These are phyloP conservation scores for Akebia trifoliata DNA, from an alignment of 164 flowering plant species.

Conservation along the genomic window DNA sequence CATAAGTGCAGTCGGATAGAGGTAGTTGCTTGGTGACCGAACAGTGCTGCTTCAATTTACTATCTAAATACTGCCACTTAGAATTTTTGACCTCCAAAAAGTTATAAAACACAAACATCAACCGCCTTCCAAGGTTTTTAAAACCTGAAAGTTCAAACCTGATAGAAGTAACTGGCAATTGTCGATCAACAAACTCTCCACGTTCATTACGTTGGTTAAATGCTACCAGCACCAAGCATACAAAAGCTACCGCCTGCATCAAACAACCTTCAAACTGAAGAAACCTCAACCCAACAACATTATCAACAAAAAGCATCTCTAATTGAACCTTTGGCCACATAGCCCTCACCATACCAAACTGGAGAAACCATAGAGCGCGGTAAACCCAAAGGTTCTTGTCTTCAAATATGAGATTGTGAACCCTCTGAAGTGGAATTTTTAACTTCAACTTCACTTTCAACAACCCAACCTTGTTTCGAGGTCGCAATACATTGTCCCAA, in stretches of 20 bases:
- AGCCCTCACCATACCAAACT: constrained; percentile 45
- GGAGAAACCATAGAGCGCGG: constrained; percentile 33
- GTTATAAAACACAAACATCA: constrained; percentile 56
- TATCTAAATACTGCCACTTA: constrained; percentile 58
- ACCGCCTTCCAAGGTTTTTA: constrained; percentile 40
- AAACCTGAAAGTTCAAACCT: constrained; percentile 49
- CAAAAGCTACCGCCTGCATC: constrained; percentile 54
- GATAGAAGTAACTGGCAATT: constrained; percentile 74
- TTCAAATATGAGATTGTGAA: constrained; percentile 16
- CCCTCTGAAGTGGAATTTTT: constrained; percentile 24
- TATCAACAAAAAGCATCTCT: constrained; percentile 90
- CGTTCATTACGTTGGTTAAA: constrained; percentile 38
- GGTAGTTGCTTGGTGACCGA: constrained; percentile 48
- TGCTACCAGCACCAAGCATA: constrained; percentile 44
- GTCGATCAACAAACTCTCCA: constrained; percentile 34
- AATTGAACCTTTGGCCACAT: constrained; percentile 68
- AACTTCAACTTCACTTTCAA: constrained; percentile 29
- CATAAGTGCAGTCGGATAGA: constrained; percentile 72
- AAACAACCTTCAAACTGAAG: constrained; percentile 78
- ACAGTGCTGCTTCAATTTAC: constrained; percentile 42
- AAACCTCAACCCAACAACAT: constrained; percentile 59
- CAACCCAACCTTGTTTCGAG: constrained; percentile 25
- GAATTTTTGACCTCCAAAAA: constrained; percentile 43
- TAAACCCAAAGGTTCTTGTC: constrained; percentile 27
- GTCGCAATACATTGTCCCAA: constrained; percentile 19